Conservation (phyloP, 2,329 filamentous ascomycete species). For the Botrytis deweyae region DNA sequence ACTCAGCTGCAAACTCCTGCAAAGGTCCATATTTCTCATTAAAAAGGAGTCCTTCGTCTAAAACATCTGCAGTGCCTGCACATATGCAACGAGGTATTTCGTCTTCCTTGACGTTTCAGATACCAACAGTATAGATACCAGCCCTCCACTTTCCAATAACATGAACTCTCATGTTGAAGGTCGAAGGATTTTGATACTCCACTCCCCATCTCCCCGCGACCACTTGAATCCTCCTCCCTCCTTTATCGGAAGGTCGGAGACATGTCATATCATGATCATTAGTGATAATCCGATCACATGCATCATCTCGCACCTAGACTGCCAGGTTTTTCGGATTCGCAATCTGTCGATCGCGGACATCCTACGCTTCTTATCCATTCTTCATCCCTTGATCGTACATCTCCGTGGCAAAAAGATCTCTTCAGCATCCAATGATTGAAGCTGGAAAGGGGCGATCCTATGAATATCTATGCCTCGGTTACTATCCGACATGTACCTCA, state of each 20-base stretch:
- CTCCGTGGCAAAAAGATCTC: neutral
- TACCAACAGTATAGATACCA: neutral
- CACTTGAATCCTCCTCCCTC: neutral
- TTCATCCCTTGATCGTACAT: neutral
- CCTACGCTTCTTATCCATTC: neutral
- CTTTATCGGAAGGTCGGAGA: neutral
- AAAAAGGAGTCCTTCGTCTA: neutral
- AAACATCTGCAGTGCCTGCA: too few species aligned
- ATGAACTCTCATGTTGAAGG: neutral
- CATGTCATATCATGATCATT: neutral
- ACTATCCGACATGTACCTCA: neutral
- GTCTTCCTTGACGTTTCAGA: neutral
- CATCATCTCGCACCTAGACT: neutral
- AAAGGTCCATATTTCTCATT: neutral
- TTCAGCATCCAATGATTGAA: neutral
- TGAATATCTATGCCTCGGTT: neutral
- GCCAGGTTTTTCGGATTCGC: neutral
- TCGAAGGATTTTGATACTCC: neutral
- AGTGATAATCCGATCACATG: neutral
- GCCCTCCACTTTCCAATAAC: slow-evolving; percentile 2
- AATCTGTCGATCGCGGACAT: slow-evolving; percentile 3
- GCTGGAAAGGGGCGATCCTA: neutral
- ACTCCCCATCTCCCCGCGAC: slow-evolving; percentile 2
- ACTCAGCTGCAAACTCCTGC: slow-evolving; percentile 9
- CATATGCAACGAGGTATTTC: neutral